phyloP scores from a whole-genome alignment of 1,284 basidiomycete genomes.

The Trichosporon ovoides region DNA sequence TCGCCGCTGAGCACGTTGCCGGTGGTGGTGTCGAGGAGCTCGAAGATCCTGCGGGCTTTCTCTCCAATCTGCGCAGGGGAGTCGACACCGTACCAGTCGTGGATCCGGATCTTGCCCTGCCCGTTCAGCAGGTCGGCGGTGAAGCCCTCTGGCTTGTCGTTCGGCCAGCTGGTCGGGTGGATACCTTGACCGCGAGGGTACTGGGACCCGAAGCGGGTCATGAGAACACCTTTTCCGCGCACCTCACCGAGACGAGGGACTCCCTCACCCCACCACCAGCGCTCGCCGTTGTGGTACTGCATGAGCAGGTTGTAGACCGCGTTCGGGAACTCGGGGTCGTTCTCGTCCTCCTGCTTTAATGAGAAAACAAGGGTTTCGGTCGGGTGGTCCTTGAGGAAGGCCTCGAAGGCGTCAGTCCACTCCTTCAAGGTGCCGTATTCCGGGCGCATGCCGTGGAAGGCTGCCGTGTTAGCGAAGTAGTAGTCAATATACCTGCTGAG shows the following conservation, averaged over 20 bases:
- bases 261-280: constrained; percentile 74
- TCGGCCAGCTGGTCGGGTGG: constrained; percentile 74
- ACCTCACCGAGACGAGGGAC: constrained; percentile 74
- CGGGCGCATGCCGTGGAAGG: constrained; percentile 74
- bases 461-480: constrained; percentile 22
- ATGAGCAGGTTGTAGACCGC: constrained; percentile 62
- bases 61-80: constrained; percentile 72
- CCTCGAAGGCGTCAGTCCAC: constrained; percentile 55
- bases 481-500: background rate
- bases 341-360: constrained; percentile 70
- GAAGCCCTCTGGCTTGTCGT: constrained; percentile 65
- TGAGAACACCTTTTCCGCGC: constrained; percentile 70
- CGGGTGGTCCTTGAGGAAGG: constrained; percentile 60
- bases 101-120: constrained; percentile 59
- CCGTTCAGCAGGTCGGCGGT: background rate
- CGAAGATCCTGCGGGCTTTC: constrained; percentile 56
- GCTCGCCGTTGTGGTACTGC: constrained; percentile 54
- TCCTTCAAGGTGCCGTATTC: constrained; percentile 60
- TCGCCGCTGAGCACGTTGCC: constrained; percentile 36
- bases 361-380: constrained; percentile 74
- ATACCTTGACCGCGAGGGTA: constrained; percentile 60
- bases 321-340: constrained; percentile 55
- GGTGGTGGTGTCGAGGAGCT: constrained; percentile 22
- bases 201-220: constrained; percentile 63
- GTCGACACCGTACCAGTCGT: constrained; percentile 78